Base-by-base conservation (phyloP, 352 stramenopile species). In the Globisporangium lucens region DNA sequence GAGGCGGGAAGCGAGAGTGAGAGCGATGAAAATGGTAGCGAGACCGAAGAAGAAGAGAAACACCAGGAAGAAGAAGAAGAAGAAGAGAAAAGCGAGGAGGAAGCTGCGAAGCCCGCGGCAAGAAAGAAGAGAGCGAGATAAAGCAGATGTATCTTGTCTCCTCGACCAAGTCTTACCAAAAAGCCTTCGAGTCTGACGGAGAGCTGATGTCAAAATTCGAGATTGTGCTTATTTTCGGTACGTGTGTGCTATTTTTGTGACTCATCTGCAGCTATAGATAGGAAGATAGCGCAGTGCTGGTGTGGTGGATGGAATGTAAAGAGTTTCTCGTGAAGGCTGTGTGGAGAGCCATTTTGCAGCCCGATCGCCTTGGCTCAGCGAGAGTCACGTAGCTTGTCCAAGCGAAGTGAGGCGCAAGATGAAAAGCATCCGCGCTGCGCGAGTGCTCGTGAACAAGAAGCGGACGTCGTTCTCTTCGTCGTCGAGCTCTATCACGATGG, bases 21-120 rank as follows among this genome's bases (percentile, higher is more conserved):
- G 2, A 56, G 49, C 12, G 61, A 56, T 20, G 65, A 67, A 13
- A 71, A 73, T 29, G 63, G 67, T 1, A 74, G 61, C 22, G 74
- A 83, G 29, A 61, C 58, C 4, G 66, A 68, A 43, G 43, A 78
- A 33, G 58, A 78, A 63, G 24, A 72, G 36, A 52, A 61, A 63
- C 1, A 52, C 1, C 63, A 71, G 24, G 62, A 71, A 24, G 59
- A 65, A 8, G 70, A 77, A 0, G 63, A 74, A 24, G 46, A 38
- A 27, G 33, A 57, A 41, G n/a, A 57, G 15, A 56, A 43, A 5
- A 53, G 43, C 27, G 67, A 65, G 13, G 35, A 30, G 15, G 62
- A 66, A 27, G 46, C 64, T 46, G 12, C 63, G 12, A 17, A 24
- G 20, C 47, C 35, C 36, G 49, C 9, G 15, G 24, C 27, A 4